phyloP scores from a whole-genome alignment of 768 basidiomycete genomes.

The Mycena floridula region DNA sequence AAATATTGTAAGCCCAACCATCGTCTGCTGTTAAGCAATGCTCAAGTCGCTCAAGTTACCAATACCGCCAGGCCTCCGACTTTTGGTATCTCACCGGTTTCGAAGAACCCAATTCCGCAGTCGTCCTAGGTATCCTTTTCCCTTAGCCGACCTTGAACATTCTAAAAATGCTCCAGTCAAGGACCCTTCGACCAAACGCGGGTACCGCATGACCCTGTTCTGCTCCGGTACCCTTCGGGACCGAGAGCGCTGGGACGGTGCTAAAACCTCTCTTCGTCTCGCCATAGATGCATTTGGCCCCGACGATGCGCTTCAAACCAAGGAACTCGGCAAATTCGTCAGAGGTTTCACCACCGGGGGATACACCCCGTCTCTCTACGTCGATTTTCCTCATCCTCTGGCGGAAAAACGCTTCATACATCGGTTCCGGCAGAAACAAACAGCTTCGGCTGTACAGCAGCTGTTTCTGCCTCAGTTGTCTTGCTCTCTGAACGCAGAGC shows the following conservation, averaged over 20 bases:
- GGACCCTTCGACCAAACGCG: conserved; percentile 67
- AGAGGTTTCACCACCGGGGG: no score
- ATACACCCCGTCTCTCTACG: conserved; percentile 33
- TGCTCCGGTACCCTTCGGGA: conserved; percentile 64
- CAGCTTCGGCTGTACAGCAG: no score
- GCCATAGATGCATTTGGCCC: conserved; percentile 67
- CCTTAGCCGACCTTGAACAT: not conserved
- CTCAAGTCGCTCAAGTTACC: conserved; percentile 57
- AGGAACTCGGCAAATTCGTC: no score
- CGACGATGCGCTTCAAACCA: conserved; percentile 61
- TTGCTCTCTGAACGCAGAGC: not conserved
- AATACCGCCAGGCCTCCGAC: conserved; percentile 87
- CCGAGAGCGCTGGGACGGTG: conserved; percentile 92
- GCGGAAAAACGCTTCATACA: no score
- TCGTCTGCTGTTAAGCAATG: not conserved
- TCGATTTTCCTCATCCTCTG: no score
- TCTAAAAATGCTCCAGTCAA: conserved; percentile 27
- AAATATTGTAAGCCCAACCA: conserved; percentile 71
- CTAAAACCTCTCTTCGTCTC: conserved; percentile 67
- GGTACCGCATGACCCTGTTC: conserved; percentile 87
- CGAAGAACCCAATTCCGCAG: conserved; percentile 85
- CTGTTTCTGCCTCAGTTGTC: not conserved
- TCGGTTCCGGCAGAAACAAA: no score
- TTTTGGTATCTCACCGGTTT: conserved; percentile 98
- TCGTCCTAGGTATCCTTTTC: conserved; percentile 61